Percentiles rank a stretch among this genome's conserved stretches.
These are phyloP conservation scores for Penicillium sp. DNA, from an alignment of 2,329 filamentous ascomycete genomes.

Conservation along the genomic window DNA sequence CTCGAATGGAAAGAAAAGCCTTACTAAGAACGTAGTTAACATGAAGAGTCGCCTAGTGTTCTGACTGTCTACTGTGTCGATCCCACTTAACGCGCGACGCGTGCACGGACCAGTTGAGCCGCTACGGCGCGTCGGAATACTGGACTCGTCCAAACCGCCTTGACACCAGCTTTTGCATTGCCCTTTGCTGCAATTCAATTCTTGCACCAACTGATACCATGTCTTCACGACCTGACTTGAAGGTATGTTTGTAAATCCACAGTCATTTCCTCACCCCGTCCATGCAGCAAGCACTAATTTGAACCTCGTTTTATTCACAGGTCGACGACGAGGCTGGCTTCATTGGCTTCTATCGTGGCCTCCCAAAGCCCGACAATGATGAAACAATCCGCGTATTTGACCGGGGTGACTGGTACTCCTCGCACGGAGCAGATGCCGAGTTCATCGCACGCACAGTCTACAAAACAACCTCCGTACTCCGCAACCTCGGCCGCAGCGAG, in stretches of 20 bases:
- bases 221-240: conserved; percentile 69
- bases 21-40: too few species aligned
- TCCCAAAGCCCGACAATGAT: conserved; percentile 62
- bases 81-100: conserved; percentile 32
- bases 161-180: conserved; percentile 7
- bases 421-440: conserved; percentile 46
- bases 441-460: conserved; percentile 67
- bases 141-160: conserved; percentile 13
- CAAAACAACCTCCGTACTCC: conserved; percentile 93
- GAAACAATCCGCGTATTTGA: conserved; percentile 84
- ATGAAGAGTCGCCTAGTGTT: not conserved
- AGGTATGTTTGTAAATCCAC: conserved; percentile 48
- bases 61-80: too few species aligned
- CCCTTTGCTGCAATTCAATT: conserved; percentile 8
- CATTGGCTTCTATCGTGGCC: conserved; percentile 91
- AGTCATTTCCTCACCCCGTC: not conserved
- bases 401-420: conserved; percentile 90
- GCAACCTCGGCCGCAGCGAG: conserved; percentile 79
- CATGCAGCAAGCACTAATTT: not conserved
- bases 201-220: conserved; percentile 45
- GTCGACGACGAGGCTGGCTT: conserved; percentile 97
- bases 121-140: conserved; percentile 27
- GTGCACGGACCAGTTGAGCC: conserved; percentile 31
- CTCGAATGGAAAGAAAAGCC: not conserved
- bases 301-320: conserved; percentile 42